These are phyloP conservation scores for Fragaria nilgerrensis DNA, from an alignment of 306 rosid genomes.

Conservation along the genomic window DNA sequence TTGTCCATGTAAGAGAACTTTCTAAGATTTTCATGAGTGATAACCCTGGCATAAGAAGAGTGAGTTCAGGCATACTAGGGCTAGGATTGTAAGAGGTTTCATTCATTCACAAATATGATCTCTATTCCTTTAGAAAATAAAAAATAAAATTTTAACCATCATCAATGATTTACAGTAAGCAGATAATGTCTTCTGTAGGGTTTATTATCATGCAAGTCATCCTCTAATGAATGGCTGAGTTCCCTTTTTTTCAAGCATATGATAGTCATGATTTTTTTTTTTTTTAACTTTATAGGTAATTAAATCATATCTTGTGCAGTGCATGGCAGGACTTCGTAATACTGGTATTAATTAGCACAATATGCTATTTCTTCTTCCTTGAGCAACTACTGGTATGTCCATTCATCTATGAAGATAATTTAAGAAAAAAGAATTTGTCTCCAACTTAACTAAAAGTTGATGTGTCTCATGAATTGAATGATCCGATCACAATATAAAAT, in stretches of 20 bases:
- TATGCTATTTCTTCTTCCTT: slow-evolving; percentile 95
- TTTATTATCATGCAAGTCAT: not conserved
- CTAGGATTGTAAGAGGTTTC: not conserved
- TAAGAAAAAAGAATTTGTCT: slow-evolving; percentile 18
- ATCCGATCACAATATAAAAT: not conserved
- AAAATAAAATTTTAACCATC: not conserved
- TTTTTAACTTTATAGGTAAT: not conserved
- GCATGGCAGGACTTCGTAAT: slow-evolving; percentile 99
- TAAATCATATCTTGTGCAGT: slow-evolving; percentile 38
- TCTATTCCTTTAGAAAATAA: not conserved
- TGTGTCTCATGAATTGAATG: slow-evolving; percentile 14
- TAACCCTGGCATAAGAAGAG: not conserved
- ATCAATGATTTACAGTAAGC: not conserved
- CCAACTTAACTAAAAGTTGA: slow-evolving; percentile 6
- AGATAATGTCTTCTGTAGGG: not conserved
- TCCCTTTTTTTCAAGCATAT: not conserved
- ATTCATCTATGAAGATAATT: slow-evolving; percentile 25
- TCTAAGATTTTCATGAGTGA: not conserved
- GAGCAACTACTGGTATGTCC: slow-evolving; percentile 97
- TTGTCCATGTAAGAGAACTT: not conserved
- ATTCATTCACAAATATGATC: not conserved
- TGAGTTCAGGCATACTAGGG: not conserved
- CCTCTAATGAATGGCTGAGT: not conserved
- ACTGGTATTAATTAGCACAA: slow-evolving; percentile 85
- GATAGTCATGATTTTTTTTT: not conserved